Evolutionary conservation across 2,329 filamentous ascomycete genomes (phyloP).

Genomic region (Penicillium verrucosum): DNA sequence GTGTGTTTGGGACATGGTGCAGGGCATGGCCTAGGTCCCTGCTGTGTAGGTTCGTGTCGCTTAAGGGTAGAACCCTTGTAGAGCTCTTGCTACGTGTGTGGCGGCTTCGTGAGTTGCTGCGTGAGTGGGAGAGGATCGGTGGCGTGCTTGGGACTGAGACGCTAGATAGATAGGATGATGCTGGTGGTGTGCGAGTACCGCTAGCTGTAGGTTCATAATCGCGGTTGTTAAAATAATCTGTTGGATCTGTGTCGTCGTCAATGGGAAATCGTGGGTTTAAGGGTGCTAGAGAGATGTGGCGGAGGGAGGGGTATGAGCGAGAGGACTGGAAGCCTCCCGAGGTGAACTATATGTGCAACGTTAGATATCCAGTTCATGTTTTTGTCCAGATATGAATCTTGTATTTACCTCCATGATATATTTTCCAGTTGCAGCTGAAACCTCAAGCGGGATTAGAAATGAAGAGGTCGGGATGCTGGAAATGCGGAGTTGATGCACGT

Average conservation of each 20-base stretch:
- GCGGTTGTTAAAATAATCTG: slow-evolving; percentile 32
- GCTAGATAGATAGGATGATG: slow-evolving; percentile 42
- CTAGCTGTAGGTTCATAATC: slow-evolving; percentile 24
- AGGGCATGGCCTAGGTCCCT: slow-evolving; percentile 27
- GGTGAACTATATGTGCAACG: slow-evolving; percentile 19
- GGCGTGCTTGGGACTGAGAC: slow-evolving; percentile 43
- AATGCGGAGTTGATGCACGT: slow-evolving; percentile 26
- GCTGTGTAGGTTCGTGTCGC: slow-evolving; percentile 36
- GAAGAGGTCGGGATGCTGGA: slow-evolving; percentile 7
- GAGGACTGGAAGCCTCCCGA: slow-evolving; percentile 40
- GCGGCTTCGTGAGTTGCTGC: slow-evolving; percentile 37
- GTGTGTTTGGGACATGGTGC: slow-evolving; percentile 14
- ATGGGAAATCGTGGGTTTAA: slow-evolving; percentile 55
- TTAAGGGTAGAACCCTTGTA: slow-evolving; percentile 29
- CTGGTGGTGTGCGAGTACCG: slow-evolving; percentile 31
- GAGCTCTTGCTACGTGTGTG: slow-evolving; percentile 36
- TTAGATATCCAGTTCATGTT: not conserved
- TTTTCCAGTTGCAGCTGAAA: slow-evolving; percentile 1
- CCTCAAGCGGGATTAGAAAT: slow-evolving; percentile 2
- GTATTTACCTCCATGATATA: slow-evolving; percentile 26
- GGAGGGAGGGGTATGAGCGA: slow-evolving; percentile 58
- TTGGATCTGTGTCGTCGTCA: slow-evolving; percentile 44
- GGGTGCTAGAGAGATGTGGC: slow-evolving; percentile 60
- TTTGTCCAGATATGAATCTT: not conserved
- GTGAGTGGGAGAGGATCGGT: slow-evolving; percentile 44